These are phyloP conservation scores for Trichaptum fuscoviolaceum DNA, from an alignment of 768 basidiomycete species.

Conservation along the genomic window DNA sequence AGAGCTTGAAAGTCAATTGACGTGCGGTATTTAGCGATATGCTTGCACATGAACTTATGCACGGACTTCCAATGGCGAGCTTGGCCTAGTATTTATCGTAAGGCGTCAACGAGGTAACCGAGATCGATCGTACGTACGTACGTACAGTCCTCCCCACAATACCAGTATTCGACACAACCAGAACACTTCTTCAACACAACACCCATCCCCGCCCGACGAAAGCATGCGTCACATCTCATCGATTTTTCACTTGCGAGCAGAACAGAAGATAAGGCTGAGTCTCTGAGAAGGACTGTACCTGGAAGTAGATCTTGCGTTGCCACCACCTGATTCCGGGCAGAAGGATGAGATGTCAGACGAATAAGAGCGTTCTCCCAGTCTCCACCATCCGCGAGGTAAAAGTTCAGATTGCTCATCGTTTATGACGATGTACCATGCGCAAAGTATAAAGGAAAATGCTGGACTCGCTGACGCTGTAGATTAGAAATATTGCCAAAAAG, in stretches of 20 bases:
- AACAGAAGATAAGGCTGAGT: constrained; percentile 38
- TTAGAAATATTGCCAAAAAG: neutral
- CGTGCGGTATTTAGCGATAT: constrained; percentile 39
- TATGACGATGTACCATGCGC: neutral
- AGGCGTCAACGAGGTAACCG: constrained; percentile 9
- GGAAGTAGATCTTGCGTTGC: constrained; percentile 32
- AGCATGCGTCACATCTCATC: constrained; percentile 62
- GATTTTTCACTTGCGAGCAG: constrained; percentile 56
- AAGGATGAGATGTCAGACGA: constrained; percentile 39
- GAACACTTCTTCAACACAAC: constrained; percentile 49
- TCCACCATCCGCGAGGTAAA: neutral
- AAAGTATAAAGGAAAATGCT: neutral
- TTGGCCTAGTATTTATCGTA: constrained; percentile 47
- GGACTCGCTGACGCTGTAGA: neutral
- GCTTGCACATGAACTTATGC: constrained; percentile 69
- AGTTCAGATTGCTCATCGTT: neutral
- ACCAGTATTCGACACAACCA: constrained; percentile 68
- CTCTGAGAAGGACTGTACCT: constrained; percentile 47
- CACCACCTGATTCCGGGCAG: constrained; percentile 47
- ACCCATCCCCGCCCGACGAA: constrained; percentile 27
- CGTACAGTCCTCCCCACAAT: constrained; percentile 64
- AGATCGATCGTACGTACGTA: constrained; percentile 7
- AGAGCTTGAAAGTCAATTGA: constrained; percentile 46
- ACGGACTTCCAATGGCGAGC: constrained; percentile 56
- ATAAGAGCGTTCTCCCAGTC: constrained; percentile 11